Conservation (phyloP, 768 basidiomycete genomes). For the Calocybe cyanea region DNA sequence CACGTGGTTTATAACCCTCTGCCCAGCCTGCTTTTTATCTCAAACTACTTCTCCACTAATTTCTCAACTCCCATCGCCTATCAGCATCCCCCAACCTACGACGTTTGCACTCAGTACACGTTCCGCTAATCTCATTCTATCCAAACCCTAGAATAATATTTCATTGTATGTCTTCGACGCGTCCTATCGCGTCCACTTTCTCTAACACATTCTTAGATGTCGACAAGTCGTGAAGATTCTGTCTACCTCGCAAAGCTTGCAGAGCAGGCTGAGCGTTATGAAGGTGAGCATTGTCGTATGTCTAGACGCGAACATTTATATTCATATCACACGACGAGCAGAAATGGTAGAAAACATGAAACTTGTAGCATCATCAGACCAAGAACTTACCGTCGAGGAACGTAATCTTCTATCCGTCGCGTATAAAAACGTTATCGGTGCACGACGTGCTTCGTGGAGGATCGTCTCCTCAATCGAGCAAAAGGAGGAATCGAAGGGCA, state of each 20-base stretch:
- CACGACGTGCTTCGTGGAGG: constrained; percentile 96
- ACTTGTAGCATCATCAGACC: constrained; percentile 94
- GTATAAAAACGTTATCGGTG: constrained; percentile 99
- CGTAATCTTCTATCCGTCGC: constrained; percentile 97
- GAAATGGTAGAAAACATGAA: constrained; percentile 99
- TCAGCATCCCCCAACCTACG: constrained; percentile 36
- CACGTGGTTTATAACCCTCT: constrained; percentile 58
- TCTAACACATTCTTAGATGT: constrained; percentile 52
- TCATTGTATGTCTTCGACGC: constrained; percentile 44
- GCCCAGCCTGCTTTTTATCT: constrained; percentile 69
- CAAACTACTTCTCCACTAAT: constrained; percentile 39
- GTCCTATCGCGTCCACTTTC: constrained; percentile 27
- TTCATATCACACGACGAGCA: constrained; percentile 26
- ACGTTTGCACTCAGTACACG: constrained; percentile 30
- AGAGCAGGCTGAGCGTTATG: constrained; percentile 99
- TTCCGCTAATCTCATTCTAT: constrained; percentile 11
- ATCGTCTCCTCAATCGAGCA: constrained; percentile 98
- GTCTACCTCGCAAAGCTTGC: constrained; percentile 99
- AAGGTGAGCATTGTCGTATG: constrained; percentile 49
- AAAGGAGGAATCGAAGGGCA: constrained; percentile 99
- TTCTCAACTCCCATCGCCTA: constrained; percentile 39
- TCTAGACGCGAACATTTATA: constrained; percentile 6
- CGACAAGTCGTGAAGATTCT: constrained; percentile 82
- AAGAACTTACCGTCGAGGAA: constrained; percentile 98
- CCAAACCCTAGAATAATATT: constrained; percentile 20